Evolutionary conservation across 495 filamentous ascomycete genomes (phyloP), one percentile per base, ranked within the genome.

Genomic region (Entonaema liquescens): DNA sequence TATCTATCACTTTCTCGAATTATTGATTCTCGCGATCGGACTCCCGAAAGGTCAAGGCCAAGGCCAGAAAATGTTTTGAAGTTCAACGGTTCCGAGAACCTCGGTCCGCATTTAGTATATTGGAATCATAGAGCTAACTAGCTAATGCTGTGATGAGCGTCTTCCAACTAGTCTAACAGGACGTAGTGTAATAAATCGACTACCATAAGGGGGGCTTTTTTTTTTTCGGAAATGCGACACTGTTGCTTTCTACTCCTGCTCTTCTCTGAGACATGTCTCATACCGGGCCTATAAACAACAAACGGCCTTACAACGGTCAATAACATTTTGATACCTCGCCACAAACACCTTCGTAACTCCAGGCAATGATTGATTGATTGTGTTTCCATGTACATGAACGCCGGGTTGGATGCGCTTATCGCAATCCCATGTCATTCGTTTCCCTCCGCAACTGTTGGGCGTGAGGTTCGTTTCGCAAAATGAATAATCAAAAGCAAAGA

Each of bases 271-370:
- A 50, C 62, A 65, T 65, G 31, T 60, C 62, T 65, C 62, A 21
- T 66, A 62, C 25, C 62, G 31, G 17, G 23, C 25, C 55, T 62
- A 21, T 53, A 53, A 69, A 64, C 19, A 64, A 33, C 61, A 57
- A 65, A 35, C 19, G 35, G 58, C 42, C 49, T 63, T 28, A 28
- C 60, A 60, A 54, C 42, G 49, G 31, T 59, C 57, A 53, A 72
- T 59, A 65, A 28, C 56, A 68, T 72, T 72, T 67, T 72, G 40
- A 67, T 72, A 47, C 65, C 57, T 65, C 38, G 60, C 65, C 54
- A 29, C 23, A 62, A 56, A 61, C n/a, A 65, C 21, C 70, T 61
- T 53, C 15, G 19, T 65, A 72, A 72, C 70, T 72, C 70, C 70
- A 65, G 49, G 65, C 70, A 68, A 72, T 72, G 70, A 68, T 68